Conservation (phyloP, 495 filamentous ascomycete species). For the Mytilinidion resinicola region DNA sequence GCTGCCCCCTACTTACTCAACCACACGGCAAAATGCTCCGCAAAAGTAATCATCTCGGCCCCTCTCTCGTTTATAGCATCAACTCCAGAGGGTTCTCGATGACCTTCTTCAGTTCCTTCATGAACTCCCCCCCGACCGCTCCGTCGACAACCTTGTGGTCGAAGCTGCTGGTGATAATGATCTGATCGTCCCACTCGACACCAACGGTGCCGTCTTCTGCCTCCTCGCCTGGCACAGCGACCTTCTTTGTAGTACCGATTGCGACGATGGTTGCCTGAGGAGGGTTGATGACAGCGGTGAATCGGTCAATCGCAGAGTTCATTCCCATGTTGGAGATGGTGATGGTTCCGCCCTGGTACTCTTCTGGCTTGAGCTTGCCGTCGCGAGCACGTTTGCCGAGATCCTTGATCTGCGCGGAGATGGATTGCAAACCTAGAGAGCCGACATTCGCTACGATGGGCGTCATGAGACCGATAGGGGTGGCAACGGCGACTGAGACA, state of each 20-base stretch:
- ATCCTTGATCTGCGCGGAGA: slow-evolving; percentile 86
- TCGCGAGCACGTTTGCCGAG: slow-evolving; percentile 93
- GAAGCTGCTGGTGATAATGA: slow-evolving; percentile 87
- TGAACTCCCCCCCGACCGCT: slow-evolving; percentile 95
- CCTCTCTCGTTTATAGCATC: slow-evolving; percentile 55
- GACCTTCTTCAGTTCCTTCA: slow-evolving; percentile 93
- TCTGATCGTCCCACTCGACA: slow-evolving; percentile 95
- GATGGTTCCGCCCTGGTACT: slow-evolving; percentile 98
- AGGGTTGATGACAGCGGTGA: slow-evolving; percentile 99
- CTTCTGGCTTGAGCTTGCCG: slow-evolving; percentile 98
- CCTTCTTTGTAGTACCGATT: slow-evolving; percentile 90
- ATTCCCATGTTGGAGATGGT: slow-evolving; percentile 99
- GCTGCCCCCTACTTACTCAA: neutral
- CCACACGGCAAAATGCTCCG: neutral
- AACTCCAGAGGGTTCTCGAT: slow-evolving; percentile 95
- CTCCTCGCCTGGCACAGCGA: slow-evolving; percentile 77
- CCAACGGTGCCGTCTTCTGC: slow-evolving; percentile 63
- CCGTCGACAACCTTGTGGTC: slow-evolving; percentile 95
- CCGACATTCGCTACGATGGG: slow-evolving; percentile 89
- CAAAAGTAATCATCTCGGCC: neutral
- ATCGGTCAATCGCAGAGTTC: slow-evolving; percentile 92
- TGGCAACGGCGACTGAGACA: slow-evolving; percentile 90
- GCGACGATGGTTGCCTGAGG: slow-evolving; percentile 95
- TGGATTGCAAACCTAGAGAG: slow-evolving; percentile 72
- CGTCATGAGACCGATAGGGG: slow-evolving; percentile 90